A percentile compares a stretch with the other conserved stretches of the same genome.
Evolutionary conservation across 768 basidiomycete species (phyloP).

Genomic region (Hygrophorus russula): DNA sequence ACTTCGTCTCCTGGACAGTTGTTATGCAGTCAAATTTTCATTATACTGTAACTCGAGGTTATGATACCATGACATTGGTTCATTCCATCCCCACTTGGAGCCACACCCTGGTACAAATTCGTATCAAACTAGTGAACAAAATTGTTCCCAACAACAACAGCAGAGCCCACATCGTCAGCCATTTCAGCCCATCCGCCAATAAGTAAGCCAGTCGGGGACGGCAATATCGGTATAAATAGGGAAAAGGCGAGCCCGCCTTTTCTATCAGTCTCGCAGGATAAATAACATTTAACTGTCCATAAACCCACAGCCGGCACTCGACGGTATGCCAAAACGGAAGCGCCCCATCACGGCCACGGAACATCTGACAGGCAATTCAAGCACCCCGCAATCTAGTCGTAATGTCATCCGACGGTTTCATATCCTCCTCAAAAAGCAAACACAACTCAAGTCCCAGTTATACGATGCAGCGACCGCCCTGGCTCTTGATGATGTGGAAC

Average conservation of each 20-base stretch:
- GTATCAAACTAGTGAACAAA: neutral
- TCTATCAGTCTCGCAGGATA: conserved; percentile 57
- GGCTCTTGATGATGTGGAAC: conserved; percentile 41
- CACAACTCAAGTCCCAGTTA: conserved; percentile 31
- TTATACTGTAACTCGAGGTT: no score
- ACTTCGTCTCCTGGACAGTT: no score
- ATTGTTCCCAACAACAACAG: conserved; percentile 65
- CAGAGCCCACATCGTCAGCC: conserved; percentile 54
- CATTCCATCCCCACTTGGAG: conserved; percentile 39
- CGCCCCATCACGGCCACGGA: conserved; percentile 35
- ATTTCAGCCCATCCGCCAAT: conserved; percentile 37
- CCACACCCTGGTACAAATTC: conserved; percentile 17
- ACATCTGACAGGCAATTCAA: conserved; percentile 24
- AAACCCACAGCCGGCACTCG: no score
- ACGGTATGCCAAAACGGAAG: conserved; percentile 32
- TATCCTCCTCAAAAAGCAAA: conserved; percentile 59
- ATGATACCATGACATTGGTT: conserved; percentile 37
- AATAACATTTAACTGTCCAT: no score
- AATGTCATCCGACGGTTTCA: conserved; percentile 74
- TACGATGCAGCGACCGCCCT: conserved; percentile 14
- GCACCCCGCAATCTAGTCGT: conserved; percentile 51
- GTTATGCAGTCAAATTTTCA: no score
- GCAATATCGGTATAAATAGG: conserved; percentile 75
- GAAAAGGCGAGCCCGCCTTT: conserved; percentile 54
- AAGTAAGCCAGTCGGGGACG: conserved; percentile 71